Conservation (phyloP, 805 yeast genomes). For the Kodamaea kakaduensis region DNA sequence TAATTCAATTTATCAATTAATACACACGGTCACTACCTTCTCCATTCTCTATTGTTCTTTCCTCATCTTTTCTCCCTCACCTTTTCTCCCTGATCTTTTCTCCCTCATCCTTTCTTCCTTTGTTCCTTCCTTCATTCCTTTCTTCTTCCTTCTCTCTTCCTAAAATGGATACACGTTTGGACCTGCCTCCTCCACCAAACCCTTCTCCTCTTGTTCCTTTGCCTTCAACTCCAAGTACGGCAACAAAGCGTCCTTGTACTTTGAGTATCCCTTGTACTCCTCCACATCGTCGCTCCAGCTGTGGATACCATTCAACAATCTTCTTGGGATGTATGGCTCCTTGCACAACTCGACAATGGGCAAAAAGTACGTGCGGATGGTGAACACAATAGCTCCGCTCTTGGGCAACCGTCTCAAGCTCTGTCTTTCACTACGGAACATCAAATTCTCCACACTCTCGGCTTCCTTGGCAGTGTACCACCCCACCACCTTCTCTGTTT, state of each 20-base stretch:
- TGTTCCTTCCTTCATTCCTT: background rate
- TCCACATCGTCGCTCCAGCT: conserved; percentile 61
- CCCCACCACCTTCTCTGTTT: conserved; percentile 40
- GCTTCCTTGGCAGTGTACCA: conserved; percentile 63
- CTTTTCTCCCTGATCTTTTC: too few relatives aligned
- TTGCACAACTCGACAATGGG: conserved; percentile 51
- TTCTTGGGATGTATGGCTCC: conserved; percentile 60
- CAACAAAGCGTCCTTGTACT: conserved; percentile 48
- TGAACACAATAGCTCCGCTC: conserved; percentile 55
- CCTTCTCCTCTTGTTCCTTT: conserved; percentile 43
- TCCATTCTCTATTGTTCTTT: too few relatives aligned
- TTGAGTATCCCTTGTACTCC: conserved; percentile 55
- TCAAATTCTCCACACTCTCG: conserved; percentile 40
- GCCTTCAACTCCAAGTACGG: conserved; percentile 53
- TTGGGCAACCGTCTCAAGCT: conserved; percentile 57
- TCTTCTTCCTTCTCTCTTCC: conserved; percentile 1
- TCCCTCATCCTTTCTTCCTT: background rate
- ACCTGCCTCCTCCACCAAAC: conserved; percentile 38
- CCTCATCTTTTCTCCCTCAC: too few relatives aligned
- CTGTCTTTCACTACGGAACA: conserved; percentile 64
- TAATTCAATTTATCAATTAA: too few relatives aligned
- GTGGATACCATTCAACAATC: conserved; percentile 54
- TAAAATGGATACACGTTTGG: conserved; percentile 42
- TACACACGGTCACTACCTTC: too few relatives aligned
- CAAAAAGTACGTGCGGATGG: conserved; percentile 59